These are phyloP conservation scores for Pseudocercospora fijiensis DNA, from an alignment of 2,329 filamentous ascomycete genomes.

Conservation along the genomic window DNA sequence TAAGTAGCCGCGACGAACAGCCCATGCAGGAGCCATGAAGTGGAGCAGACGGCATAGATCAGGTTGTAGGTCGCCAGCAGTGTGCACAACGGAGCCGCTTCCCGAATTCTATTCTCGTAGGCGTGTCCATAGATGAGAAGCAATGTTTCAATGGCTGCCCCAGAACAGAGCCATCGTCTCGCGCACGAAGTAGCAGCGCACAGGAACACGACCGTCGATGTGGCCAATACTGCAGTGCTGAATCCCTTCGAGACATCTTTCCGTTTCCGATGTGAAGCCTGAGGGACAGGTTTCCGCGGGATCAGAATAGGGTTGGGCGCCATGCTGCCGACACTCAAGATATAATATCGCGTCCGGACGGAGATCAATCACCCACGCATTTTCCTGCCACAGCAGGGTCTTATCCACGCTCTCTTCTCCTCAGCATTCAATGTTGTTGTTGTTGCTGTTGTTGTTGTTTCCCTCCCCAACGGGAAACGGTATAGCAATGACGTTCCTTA, in stretches of 20 bases:
- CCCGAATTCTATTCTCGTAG: constrained; percentile 43
- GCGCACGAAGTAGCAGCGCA: constrained; percentile 26
- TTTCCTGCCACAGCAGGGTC: background rate
- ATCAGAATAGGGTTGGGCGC: constrained; percentile 25
- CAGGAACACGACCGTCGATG: constrained; percentile 19
- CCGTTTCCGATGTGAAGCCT: constrained; percentile 1
- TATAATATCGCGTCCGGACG: background rate
- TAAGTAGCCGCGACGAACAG: constrained; percentile 47
- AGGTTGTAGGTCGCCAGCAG: constrained; percentile 50
- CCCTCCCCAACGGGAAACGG: background rate
- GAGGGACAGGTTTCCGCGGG: constrained; percentile 21
- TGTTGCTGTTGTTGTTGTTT: constrained; percentile 3
- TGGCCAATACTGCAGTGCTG: constrained; percentile 15
- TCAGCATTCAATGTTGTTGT: background rate
- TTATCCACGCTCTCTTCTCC: background rate
- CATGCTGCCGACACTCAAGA: constrained; percentile 12
- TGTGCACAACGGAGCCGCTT: constrained; percentile 49
- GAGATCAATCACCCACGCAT: background rate
- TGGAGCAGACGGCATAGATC: constrained; percentile 49
- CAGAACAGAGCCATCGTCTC: constrained; percentile 32
- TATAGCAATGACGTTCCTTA: constrained; percentile 2
- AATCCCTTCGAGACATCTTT: constrained; percentile 2
- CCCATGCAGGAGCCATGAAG: constrained; percentile 54
- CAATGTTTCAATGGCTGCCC: constrained; percentile 31
- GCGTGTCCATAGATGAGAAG: constrained; percentile 29